These are phyloP conservation scores for Fusarium irregulare DNA, from an alignment of 2,329 filamentous ascomycete genomes.

Conservation along the genomic window DNA sequence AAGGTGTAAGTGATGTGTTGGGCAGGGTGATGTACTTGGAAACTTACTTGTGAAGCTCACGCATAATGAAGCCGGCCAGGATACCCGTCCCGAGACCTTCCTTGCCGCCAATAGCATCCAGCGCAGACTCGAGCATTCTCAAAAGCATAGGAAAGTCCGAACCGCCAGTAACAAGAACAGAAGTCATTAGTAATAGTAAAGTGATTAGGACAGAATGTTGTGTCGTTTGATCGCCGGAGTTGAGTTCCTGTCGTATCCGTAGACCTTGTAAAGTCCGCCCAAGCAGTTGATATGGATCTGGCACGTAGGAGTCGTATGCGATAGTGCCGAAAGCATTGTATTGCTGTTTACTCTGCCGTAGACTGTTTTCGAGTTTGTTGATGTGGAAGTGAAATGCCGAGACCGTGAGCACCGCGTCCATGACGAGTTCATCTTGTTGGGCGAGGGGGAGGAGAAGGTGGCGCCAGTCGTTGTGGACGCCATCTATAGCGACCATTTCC, in stretches of 20 bases:
- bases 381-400: conserved; percentile 38
- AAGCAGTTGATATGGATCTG: conserved; percentile 33
- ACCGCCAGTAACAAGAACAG: conserved; percentile 42
- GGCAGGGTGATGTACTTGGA: accelerated
- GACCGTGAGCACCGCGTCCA: conserved; percentile 39
- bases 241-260: conserved; percentile 30
- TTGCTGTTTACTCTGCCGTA: not conserved
- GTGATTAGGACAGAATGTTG: conserved; percentile 40
- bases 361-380: not conserved
- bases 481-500: conserved; percentile 45
- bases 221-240: conserved; percentile 2
- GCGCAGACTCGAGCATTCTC: conserved; percentile 44
- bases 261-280: conserved; percentile 31
- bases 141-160: conserved; percentile 45
- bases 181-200: conserved; percentile 42
- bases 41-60: conserved; percentile 46
- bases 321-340: not conserved
- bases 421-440: conserved; percentile 34
- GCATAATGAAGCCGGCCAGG: conserved; percentile 37
- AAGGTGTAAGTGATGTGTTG: accelerated
- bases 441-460: conserved; percentile 39
- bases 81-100: conserved; percentile 32
- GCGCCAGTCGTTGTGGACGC: conserved; percentile 43
- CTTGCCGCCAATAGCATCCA: conserved; percentile 44
- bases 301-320: not conserved